Evolutionary conservation across 78 protist species (phyloP).

Genomic region (Dictyostelium citrinum): DNA sequence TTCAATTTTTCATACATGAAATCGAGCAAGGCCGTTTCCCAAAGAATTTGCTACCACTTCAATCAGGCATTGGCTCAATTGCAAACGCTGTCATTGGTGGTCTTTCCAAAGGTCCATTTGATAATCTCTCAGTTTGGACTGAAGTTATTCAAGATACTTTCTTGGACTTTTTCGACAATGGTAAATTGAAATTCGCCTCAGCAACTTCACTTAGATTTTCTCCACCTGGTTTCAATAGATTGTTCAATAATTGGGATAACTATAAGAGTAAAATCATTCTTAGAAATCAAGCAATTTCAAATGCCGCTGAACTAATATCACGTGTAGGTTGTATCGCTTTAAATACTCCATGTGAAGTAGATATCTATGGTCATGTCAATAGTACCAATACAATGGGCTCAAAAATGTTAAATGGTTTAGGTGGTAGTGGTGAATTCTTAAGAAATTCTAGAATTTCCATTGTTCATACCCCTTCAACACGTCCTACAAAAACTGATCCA

Average conservation of each 20-base stretch:
- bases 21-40: conserved; percentile 38
- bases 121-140: conserved; percentile 57
- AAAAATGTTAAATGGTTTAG: conserved; percentile 85
- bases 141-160: conserved; percentile 71
- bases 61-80: conserved; percentile 54
- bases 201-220: conserved; percentile 59
- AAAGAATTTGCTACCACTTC: conserved; percentile 48
- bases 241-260: conserved; percentile 80
- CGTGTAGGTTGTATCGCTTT: conserved; percentile 84
- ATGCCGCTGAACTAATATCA: conserved; percentile 78
- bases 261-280: conserved; percentile 63
- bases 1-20: conserved; percentile 16
- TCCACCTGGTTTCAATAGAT: conserved; percentile 57
- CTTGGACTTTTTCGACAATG: conserved; percentile 55
- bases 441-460: conserved; percentile 79
- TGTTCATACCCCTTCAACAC: conserved; percentile 84
- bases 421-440: conserved; percentile 88
- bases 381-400: conserved; percentile 81
- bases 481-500: conserved; percentile 74
- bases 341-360: conserved; percentile 87
- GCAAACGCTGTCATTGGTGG: conserved; percentile 77
- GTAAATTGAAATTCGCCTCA: conserved; percentile 51
- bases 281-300: conserved; percentile 83
- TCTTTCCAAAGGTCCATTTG: conserved; percentile 44
- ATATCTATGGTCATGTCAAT: conserved; percentile 88